These are phyloP conservation scores for Capsicum chinense DNA, from an alignment of 257 asterid genomes.

Conservation along the genomic window DNA sequence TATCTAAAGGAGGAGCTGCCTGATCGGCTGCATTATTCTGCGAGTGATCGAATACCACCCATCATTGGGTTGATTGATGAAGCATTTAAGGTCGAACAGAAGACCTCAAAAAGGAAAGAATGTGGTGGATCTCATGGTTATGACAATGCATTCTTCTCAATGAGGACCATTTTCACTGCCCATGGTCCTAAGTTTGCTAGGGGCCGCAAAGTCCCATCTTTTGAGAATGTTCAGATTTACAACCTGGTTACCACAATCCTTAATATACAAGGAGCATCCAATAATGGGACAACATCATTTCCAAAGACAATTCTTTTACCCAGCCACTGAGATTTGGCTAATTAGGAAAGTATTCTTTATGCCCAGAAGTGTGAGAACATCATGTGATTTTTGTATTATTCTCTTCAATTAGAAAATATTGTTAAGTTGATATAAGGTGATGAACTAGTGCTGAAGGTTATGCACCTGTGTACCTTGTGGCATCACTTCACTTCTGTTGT, in stretches of 20 bases:
- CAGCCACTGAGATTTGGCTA: slow-evolving; percentile 35
- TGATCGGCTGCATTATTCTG: slow-evolving; percentile 60
- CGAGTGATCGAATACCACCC: slow-evolving; percentile 62
- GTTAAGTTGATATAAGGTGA: slow-evolving; percentile 21
- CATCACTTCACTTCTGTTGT: slow-evolving; percentile 14
- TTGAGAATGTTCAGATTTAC: slow-evolving; percentile 74
- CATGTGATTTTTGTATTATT: neutral
- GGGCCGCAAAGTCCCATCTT: slow-evolving; percentile 66
- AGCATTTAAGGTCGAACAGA: slow-evolving; percentile 67
- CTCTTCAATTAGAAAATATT: neutral
- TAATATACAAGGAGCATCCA: slow-evolving; percentile 60
- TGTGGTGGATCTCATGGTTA: slow-evolving; percentile 90
- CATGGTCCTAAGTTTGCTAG: slow-evolving; percentile 73
- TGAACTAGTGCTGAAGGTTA: slow-evolving; percentile 1
- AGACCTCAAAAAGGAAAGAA: slow-evolving; percentile 48
- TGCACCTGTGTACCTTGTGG: slow-evolving; percentile 24
- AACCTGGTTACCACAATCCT: slow-evolving; percentile 65
- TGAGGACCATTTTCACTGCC: slow-evolving; percentile 73
- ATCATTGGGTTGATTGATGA: slow-evolving; percentile 63
- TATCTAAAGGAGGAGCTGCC: slow-evolving; percentile 78
- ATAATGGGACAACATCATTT: slow-evolving; percentile 64
- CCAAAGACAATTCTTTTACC: slow-evolving; percentile 59
- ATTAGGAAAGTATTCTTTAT: neutral
- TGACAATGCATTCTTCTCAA: slow-evolving; percentile 70
- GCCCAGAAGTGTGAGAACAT: slow-evolving; percentile 11